Evolutionary conservation across 2,329 filamentous ascomycete species (phyloP).

Genomic region (Aspergillus luchuensis): DNA sequence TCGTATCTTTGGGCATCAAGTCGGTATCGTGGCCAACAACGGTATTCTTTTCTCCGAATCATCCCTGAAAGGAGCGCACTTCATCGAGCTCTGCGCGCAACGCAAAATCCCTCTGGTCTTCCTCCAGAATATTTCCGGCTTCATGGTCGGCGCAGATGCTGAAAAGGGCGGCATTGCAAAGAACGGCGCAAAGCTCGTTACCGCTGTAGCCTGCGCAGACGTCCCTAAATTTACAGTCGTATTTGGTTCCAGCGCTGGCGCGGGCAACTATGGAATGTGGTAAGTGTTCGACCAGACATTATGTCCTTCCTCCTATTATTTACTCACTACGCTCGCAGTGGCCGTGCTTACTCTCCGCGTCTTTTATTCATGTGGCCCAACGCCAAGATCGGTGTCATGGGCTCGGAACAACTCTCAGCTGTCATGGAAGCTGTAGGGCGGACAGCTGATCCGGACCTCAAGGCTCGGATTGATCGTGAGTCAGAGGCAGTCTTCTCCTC

Average conservation of each 20-base stretch:
- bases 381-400: slow-evolving; percentile 95
- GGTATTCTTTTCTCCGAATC: slow-evolving; percentile 91
- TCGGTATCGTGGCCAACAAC: slow-evolving; percentile 94
- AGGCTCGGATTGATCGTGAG: slow-evolving; percentile 82
- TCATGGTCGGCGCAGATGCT: slow-evolving; percentile 94
- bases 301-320: neutral
- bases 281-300: slow-evolving; percentile 36
- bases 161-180: slow-evolving; percentile 96
- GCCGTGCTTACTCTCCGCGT: slow-evolving; percentile 85
- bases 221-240: slow-evolving; percentile 98
- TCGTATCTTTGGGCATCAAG: slow-evolving; percentile 81
- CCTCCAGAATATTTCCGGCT: slow-evolving; percentile 94
- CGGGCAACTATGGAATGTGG: slow-evolving; percentile 98
- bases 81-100: slow-evolving; percentile 91
- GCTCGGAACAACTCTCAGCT: slow-evolving; percentile 81
- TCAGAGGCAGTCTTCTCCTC: slow-evolving; percentile 87
- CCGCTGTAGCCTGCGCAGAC: slow-evolving; percentile 87
- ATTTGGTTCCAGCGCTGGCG: slow-evolving; percentile 88
- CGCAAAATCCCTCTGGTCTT: slow-evolving; percentile 88
- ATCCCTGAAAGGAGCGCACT: slow-evolving; percentile 91
- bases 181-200: slow-evolving; percentile 95
- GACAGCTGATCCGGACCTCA: slow-evolving; percentile 75
- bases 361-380: slow-evolving; percentile 98
- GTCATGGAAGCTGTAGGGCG: slow-evolving; percentile 96
- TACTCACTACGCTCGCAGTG: slow-evolving; percentile 50